These are phyloP conservation scores for Penstemon davidsonii DNA, from an alignment of 257 asterid genomes.

Conservation along the genomic window DNA sequence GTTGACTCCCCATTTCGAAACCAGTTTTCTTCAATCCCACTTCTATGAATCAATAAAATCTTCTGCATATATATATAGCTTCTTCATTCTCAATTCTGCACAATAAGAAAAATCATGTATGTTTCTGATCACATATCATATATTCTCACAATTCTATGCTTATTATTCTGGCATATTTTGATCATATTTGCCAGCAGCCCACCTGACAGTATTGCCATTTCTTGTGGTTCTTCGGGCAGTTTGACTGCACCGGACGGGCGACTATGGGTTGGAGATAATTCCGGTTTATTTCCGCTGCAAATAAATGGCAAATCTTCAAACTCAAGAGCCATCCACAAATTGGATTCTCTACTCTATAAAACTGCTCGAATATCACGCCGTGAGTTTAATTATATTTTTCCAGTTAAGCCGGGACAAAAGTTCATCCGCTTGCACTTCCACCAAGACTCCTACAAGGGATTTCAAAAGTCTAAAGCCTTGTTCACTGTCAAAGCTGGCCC, in stretches of 20 bases:
- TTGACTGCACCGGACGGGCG: slow-evolving; percentile 46
- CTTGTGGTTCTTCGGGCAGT: slow-evolving; percentile 53
- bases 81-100: background rate
- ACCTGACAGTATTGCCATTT: slow-evolving; percentile 41
- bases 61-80: background rate
- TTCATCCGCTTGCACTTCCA: slow-evolving; percentile 51
- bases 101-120: slow-evolving; percentile 10
- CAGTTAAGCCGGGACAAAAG: slow-evolving; percentile 41
- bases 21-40: background rate
- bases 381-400: slow-evolving; percentile 36
- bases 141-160: slow-evolving; percentile 23
- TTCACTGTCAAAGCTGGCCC: slow-evolving; percentile 46
- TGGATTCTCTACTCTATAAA: slow-evolving; percentile 32
- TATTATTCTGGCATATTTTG: slow-evolving; percentile 24
- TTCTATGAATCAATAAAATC: background rate
- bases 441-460: slow-evolving; percentile 37
- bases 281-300: slow-evolving; percentile 9
- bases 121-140: slow-evolving; percentile 10
- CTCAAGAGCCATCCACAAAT: slow-evolving; percentile 35
- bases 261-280: slow-evolving; percentile 49
- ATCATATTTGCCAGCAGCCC: slow-evolving; percentile 28
- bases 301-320: slow-evolving; percentile 40
- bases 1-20: slow-evolving; percentile 21
- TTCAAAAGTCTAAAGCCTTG: slow-evolving; percentile 33
- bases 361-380: slow-evolving; percentile 41